A percentile compares a stretch with the other conserved stretches of the same genome.
Evolutionary conservation across 2,329 filamentous ascomycete genomes (phyloP).

Genomic region (Cladophialophora chaetospira): DNA sequence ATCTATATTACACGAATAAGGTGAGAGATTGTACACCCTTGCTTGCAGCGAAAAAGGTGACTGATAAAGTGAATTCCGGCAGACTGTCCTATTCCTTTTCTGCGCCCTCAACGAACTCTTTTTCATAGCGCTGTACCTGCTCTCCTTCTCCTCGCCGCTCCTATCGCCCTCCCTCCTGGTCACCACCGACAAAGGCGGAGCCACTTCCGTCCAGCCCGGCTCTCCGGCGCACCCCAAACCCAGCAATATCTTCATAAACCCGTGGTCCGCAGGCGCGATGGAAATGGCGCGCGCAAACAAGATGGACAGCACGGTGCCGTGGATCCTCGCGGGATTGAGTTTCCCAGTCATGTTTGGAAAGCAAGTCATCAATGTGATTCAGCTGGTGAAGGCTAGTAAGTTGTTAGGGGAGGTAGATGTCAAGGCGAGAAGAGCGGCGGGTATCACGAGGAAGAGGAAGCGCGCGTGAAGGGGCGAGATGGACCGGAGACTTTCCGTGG

Average conservation of each 20-base stretch:
- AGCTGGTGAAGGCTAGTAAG: constrained; percentile 88
- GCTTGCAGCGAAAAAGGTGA: too few relatives aligned
- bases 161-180: constrained; percentile 79
- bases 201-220: constrained; percentile 61
- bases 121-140: constrained; percentile 96
- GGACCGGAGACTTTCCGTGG: neutral
- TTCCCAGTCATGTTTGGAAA: constrained; percentile 87
- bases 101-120: constrained; percentile 93
- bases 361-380: constrained; percentile 91
- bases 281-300: constrained; percentile 95
- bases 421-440: constrained; percentile 58
- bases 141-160: constrained; percentile 90
- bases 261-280: constrained; percentile 88
- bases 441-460: constrained; percentile 37
- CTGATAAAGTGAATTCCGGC: neutral
- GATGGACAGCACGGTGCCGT: constrained; percentile 73
- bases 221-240: constrained; percentile 69
- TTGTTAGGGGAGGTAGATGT: constrained; percentile 93
- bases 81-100: constrained; percentile 89
- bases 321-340: constrained; percentile 78
- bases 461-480: neutral
- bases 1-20: constrained; percentile 97
- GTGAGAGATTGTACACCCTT: constrained; percentile 58
- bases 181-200: constrained; percentile 53
- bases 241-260: constrained; percentile 77